Conservation (phyloP, 1,139 yeast genomes). For the Scheffersomyces titani region DNA sequence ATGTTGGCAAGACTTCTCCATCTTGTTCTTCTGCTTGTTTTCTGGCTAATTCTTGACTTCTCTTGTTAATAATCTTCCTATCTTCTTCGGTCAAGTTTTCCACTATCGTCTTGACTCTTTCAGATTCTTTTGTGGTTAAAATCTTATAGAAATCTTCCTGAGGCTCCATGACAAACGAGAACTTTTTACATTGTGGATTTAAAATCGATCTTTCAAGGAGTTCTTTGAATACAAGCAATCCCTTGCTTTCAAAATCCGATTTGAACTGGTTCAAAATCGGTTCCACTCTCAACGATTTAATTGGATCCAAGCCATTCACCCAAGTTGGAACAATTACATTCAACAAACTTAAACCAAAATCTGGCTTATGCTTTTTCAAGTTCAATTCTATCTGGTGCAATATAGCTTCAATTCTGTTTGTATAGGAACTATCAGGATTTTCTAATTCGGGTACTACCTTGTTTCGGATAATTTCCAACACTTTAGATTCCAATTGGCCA, state of each 20-base stretch:
- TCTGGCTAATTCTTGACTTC: conserved; percentile 60
- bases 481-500: conserved; percentile 43
- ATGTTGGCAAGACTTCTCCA: conserved; percentile 75
- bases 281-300: conserved; percentile 67
- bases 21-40: conserved; percentile 74
- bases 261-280: conserved; percentile 59
- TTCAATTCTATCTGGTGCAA: conserved; percentile 84
- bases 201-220: conserved; percentile 57
- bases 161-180: conserved; percentile 80
- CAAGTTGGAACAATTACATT: conserved; percentile 79
- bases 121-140: conserved; percentile 56
- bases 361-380: conserved; percentile 85
- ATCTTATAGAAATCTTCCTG: conserved; percentile 50
- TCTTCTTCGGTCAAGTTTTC: conserved; percentile 55
- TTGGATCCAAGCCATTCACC: conserved; percentile 76
- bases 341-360: conserved; percentile 82
- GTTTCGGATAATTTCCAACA: conserved; percentile 40
- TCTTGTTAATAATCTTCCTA: conserved; percentile 53
- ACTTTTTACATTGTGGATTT: conserved; percentile 47
- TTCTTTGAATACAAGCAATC: conserved; percentile 58
- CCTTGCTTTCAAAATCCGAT: conserved; percentile 53
- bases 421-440: conserved; percentile 50
- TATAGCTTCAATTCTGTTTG: conserved; percentile 74
- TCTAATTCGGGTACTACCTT: conserved; percentile 44
- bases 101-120: conserved; percentile 49